phyloP scores from a whole-genome alignment of 2,329 filamentous ascomycete genomes.

The Ophiostoma ips region DNA sequence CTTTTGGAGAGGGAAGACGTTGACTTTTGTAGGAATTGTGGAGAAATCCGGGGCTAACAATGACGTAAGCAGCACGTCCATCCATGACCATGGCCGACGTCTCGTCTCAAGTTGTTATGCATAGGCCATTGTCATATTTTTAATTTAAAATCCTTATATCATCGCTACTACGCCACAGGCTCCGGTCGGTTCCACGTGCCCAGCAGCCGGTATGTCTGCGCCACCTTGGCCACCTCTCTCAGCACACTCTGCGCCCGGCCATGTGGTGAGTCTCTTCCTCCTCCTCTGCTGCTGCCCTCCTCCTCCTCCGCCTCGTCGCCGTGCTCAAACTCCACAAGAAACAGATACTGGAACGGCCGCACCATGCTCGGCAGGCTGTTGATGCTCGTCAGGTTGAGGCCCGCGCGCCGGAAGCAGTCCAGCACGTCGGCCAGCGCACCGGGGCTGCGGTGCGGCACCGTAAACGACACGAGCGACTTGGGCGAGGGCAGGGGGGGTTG shows the following conservation, averaged over 20 bases:
- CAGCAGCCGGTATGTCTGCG: conserved; percentile 52
- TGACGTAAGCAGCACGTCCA: no score
- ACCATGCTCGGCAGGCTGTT: conserved; percentile 68
- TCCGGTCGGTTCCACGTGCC: conserved; percentile 46
- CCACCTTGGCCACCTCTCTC: conserved; percentile 40
- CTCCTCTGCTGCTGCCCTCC: not conserved
- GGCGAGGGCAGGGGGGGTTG: not conserved
- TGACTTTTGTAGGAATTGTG: conserved; percentile 6
- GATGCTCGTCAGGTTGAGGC: conserved; percentile 79
- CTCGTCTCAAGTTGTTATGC: no score
- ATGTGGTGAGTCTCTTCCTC: conserved; percentile 29
- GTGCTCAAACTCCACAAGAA: conserved; percentile 82
- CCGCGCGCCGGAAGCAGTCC: conserved; percentile 57
- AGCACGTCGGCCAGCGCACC: conserved; percentile 76
- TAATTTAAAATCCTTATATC: not conserved
- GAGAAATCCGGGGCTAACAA: not conserved
- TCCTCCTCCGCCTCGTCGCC: conserved; percentile 19
- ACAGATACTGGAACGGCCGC: conserved; percentile 77
- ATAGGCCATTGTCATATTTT: no score
- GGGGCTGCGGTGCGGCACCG: conserved; percentile 59
- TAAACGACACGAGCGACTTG: conserved; percentile 76
- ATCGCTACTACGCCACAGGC: not conserved
- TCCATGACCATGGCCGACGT: no score
- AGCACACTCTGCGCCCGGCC: conserved; percentile 48
- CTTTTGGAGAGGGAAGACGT: no score